phyloP scores from a whole-genome alignment of 2,329 filamentous ascomycete genomes.

The Neurospora sp. region DNA sequence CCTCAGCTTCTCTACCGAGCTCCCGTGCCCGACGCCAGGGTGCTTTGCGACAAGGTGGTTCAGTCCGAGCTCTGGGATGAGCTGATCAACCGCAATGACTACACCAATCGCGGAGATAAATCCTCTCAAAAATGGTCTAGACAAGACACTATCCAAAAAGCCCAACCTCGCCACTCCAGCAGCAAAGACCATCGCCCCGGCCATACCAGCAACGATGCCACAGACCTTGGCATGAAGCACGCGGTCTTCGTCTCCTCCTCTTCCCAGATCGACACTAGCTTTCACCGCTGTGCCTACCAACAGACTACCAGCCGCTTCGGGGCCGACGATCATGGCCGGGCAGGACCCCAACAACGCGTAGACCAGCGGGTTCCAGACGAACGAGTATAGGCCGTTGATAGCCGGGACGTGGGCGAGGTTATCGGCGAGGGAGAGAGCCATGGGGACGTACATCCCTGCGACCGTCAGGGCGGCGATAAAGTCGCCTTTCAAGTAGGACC shows the following conservation, averaged over 20 bases:
- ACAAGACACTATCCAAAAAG: conserved; percentile 90
- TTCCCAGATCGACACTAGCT: conserved; percentile 59
- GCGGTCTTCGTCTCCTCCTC: conserved; percentile 53
- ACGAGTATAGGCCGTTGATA: conserved; percentile 88
- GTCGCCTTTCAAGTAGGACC: conserved; percentile 75
- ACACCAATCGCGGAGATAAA: conserved; percentile 97
- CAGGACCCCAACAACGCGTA: conserved; percentile 89
- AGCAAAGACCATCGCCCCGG: conserved; percentile 78
- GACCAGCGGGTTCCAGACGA: conserved; percentile 83
- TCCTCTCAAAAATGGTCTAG: conserved; percentile 80
- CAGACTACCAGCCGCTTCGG: conserved; percentile 86
- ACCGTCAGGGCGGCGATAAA: conserved; percentile 85
- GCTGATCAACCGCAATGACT: conserved; percentile 89
- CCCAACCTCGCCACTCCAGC: conserved; percentile 78
- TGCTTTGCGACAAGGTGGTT: conserved; percentile 50
- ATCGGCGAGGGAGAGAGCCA: conserved; percentile 85
- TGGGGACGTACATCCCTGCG: conserved; percentile 96
- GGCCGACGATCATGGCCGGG: conserved; percentile 87
- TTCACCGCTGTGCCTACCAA: conserved; percentile 82
- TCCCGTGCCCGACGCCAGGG: conserved; percentile 66
- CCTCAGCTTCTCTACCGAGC: conserved; percentile 71
- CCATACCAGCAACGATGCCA: conserved; percentile 78
- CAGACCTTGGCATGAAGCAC: conserved; percentile 69
- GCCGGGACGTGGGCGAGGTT: conserved; percentile 90
- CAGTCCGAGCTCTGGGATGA: conserved; percentile 83